Conservation (phyloP, 2,329 filamentous ascomycete genomes). For the Aureobasidium zeae region DNA sequence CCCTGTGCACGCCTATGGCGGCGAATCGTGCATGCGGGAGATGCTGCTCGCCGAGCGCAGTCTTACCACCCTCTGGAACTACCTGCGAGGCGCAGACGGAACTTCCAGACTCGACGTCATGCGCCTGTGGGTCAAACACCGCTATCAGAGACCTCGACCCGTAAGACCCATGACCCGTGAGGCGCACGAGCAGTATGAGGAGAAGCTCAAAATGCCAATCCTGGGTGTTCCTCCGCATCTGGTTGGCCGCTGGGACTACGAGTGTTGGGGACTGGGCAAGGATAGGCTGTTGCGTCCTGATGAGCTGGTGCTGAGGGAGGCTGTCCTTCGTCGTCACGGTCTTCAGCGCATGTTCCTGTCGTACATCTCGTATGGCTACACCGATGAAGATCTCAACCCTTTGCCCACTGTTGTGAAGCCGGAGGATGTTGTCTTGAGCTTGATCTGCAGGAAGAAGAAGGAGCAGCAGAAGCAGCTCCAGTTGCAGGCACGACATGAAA, state of each 20-base stretch:
- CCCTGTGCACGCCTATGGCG: slow-evolving; percentile 46
- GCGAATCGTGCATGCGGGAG: slow-evolving; percentile 40
- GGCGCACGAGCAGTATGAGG: slow-evolving; percentile 19
- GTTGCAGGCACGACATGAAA: not conserved
- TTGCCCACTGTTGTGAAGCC: slow-evolving; percentile 37
- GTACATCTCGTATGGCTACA: slow-evolving; percentile 55
- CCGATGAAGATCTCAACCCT: slow-evolving; percentile 45
- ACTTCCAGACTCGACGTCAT: slow-evolving; percentile 47
- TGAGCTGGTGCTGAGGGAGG: slow-evolving; percentile 50
- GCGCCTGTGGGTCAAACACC: slow-evolving; percentile 50
- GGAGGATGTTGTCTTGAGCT: slow-evolving; percentile 34
- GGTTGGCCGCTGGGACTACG: slow-evolving; percentile 43
- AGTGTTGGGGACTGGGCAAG: slow-evolving; percentile 32
- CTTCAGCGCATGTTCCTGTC: slow-evolving; percentile 46
- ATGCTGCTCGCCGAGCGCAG: slow-evolving; percentile 37
- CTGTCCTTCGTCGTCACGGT: slow-evolving; percentile 42
- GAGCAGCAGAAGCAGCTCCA: slow-evolving; percentile 11
- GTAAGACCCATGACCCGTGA: not conserved
- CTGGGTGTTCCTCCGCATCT: slow-evolving; percentile 45
- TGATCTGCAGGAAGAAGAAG: slow-evolving; percentile 34
- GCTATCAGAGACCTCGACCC: slow-evolving; percentile 32
- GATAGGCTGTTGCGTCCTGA: slow-evolving; percentile 45
- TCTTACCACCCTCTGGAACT: slow-evolving; percentile 41
- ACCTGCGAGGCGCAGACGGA: slow-evolving; percentile 50
- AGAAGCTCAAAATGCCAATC: slow-evolving; percentile 28